Percentiles rank a stretch among this genome's conserved stretches.
Evolutionary conservation across 2,329 filamentous ascomycete species (phyloP).

Genomic region (Beauveria australis): DNA sequence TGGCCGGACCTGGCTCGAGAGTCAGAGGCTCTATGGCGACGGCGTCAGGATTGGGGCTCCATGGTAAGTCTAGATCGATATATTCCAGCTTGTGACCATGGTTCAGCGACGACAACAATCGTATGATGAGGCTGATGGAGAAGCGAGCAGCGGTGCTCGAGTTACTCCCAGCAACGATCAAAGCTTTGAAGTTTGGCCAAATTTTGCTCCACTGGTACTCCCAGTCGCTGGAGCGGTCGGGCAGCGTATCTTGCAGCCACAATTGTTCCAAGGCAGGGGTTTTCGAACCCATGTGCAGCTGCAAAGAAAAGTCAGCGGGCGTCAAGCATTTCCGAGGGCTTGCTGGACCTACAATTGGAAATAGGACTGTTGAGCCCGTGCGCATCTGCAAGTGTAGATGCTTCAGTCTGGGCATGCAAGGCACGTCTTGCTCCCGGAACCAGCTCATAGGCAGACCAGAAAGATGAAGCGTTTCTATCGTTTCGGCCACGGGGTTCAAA

Average conservation of each 20-base stretch:
- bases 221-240: slow-evolving; percentile 13
- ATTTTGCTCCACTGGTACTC: slow-evolving; percentile 15
- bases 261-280: slow-evolving; percentile 26
- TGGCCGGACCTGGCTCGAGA: neutral
- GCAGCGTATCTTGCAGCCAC: slow-evolving; percentile 21
- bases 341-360: slow-evolving; percentile 16
- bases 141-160: slow-evolving; percentile 11
- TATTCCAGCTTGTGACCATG: slow-evolving; percentile 20
- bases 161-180: slow-evolving; percentile 18
- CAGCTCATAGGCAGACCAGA: slow-evolving; percentile 16
- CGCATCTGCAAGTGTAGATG: slow-evolving; percentile 20
- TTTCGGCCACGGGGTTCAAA: slow-evolving; percentile 15
- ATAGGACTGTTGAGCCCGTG: slow-evolving; percentile 10
- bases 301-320: slow-evolving; percentile 3
- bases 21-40: slow-evolving; percentile 5
- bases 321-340: neutral
- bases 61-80: slow-evolving; percentile 24
- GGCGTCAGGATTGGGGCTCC: slow-evolving; percentile 9
- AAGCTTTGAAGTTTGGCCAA: slow-evolving; percentile 24
- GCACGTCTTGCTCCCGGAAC: slow-evolving; percentile 11
- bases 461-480: slow-evolving; percentile 19
- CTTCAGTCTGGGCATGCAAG: slow-evolving; percentile 21
- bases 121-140: neutral
- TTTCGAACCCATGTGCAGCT: slow-evolving; percentile 21
- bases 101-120: slow-evolving; percentile 20